A percentile compares a stretch with the other conserved stretches of the same genome.
These are phyloP conservation scores for Alternaria sp. DNA, from an alignment of 2,329 filamentous ascomycete species.

Conservation along the genomic window DNA sequence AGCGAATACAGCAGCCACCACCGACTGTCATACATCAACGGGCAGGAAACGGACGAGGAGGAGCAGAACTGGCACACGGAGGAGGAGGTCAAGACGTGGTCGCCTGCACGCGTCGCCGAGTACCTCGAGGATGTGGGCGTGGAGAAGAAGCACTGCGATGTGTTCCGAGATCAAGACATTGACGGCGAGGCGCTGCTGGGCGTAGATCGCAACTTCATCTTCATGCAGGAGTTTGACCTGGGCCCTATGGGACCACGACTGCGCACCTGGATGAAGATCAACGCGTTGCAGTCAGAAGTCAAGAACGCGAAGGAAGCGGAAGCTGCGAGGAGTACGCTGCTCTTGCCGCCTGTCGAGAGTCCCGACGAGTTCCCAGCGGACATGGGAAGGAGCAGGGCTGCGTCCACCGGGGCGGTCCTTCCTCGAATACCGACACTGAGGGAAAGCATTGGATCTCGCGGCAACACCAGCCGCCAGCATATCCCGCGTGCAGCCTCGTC, in stretches of 20 bases:
- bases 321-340: slow-evolving; percentile 45
- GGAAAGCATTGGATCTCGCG: slow-evolving; percentile 43
- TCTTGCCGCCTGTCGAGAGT: slow-evolving; percentile 45
- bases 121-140: slow-evolving; percentile 87
- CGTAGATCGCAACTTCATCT: slow-evolving; percentile 94
- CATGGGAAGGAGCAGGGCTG: slow-evolving; percentile 56
- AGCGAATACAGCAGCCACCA: slow-evolving; percentile 90
- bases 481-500: slow-evolving; percentile 46
- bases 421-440: slow-evolving; percentile 51
- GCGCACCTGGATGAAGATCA: slow-evolving; percentile 98
- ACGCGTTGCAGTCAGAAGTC: slow-evolving; percentile 87
- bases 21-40: slow-evolving; percentile 89
- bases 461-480: slow-evolving; percentile 36
- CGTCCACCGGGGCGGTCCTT: slow-evolving; percentile 53
- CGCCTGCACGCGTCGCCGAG: slow-evolving; percentile 82
- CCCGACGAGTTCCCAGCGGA: slow-evolving; percentile 49
- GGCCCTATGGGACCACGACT: slow-evolving; percentile 88
- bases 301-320: slow-evolving; percentile 61
- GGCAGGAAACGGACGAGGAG: slow-evolving; percentile 94
- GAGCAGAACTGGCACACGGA: slow-evolving; percentile 75
- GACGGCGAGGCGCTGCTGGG: slow-evolving; percentile 90
- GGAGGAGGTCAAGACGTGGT: slow-evolving; percentile 82
- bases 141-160: slow-evolving; percentile 88
- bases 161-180: slow-evolving; percentile 96
- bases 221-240: slow-evolving; percentile 94